Conservation (phyloP, 495 filamentous ascomycete species). For the Daldinia decipiens region DNA sequence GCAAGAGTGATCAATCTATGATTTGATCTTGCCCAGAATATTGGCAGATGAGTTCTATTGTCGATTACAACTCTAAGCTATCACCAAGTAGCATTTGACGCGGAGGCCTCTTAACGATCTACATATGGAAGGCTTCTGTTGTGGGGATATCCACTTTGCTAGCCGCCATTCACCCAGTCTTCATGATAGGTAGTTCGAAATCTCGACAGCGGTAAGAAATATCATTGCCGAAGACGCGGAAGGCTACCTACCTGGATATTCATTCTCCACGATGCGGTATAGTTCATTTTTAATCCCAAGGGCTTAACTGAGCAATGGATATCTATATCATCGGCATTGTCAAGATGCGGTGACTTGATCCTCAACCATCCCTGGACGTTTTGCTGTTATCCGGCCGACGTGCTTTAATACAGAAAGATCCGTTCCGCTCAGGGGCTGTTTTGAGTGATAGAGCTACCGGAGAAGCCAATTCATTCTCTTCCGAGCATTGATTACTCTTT, state of each 20-base stretch:
- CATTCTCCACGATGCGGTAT: too few species aligned
- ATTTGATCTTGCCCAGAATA: too few species aligned
- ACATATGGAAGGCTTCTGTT: neutral
- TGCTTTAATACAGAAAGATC: neutral
- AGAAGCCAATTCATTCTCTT: neutral
- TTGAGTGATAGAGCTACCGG: neutral
- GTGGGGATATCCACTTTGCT: neutral
- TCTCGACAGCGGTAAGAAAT: neutral
- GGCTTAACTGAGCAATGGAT: too few species aligned
- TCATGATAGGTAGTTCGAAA: neutral
- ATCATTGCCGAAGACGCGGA: neutral
- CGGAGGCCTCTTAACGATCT: conserved; percentile 2
- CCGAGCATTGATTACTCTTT: neutral
- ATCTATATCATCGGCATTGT: too few species aligned
- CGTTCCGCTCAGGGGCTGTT: neutral
- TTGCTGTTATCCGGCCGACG: neutral
- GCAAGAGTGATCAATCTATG: neutral
- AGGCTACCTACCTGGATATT: neutral
- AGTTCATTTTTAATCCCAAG: too few species aligned
- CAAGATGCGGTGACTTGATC: neutral
- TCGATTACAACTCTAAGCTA: too few species aligned
- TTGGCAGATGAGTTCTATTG: too few species aligned
- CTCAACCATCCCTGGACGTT: neutral
- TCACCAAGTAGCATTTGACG: neutral
- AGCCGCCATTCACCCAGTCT: neutral